A percentile compares a stretch with the other conserved stretches of the same genome.
phyloP scores from a whole-genome alignment of 495 filamentous ascomycete species.

The Hypoxylon trugodes region DNA sequence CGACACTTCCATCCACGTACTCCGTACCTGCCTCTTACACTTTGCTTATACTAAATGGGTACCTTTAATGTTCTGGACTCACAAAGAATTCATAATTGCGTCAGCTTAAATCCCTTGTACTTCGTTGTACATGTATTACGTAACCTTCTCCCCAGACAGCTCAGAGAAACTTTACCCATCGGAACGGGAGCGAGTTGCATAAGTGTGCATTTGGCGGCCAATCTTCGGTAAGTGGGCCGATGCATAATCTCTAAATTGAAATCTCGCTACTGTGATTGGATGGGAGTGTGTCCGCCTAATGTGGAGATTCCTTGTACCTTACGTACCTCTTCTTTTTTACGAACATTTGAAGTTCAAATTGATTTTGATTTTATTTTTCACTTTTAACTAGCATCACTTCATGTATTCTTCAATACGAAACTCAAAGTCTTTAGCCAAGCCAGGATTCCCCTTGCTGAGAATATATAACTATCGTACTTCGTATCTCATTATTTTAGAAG shows the following conservation, averaged over 20 bases:
- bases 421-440: too few species aligned
- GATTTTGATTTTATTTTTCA: too few species aligned
- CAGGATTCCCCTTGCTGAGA: too few species aligned
- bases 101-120: not conserved
- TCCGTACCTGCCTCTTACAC: not conserved
- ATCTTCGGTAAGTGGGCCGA: not conserved
- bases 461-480: too few species aligned
- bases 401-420: too few species aligned
- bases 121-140: constrained; percentile 2
- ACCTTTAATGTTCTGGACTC: not conserved
- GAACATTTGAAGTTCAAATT: too few species aligned
- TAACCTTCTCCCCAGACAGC: not conserved
- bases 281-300: not conserved
- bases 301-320: not conserved
- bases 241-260: constrained; percentile 14
- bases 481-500: too few species aligned
- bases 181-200: not conserved
- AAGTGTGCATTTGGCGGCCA: not conserved
- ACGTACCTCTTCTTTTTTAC: not conserved
- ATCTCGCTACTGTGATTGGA: constrained; percentile 2
- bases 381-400: too few species aligned
- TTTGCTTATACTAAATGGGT: not conserved
- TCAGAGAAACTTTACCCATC: too few species aligned
- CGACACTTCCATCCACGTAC: too few species aligned
- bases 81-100: not conserved